Base-by-base conservation (phyloP, 1,139 yeast species). In the Torulaspora globosa region DNA sequence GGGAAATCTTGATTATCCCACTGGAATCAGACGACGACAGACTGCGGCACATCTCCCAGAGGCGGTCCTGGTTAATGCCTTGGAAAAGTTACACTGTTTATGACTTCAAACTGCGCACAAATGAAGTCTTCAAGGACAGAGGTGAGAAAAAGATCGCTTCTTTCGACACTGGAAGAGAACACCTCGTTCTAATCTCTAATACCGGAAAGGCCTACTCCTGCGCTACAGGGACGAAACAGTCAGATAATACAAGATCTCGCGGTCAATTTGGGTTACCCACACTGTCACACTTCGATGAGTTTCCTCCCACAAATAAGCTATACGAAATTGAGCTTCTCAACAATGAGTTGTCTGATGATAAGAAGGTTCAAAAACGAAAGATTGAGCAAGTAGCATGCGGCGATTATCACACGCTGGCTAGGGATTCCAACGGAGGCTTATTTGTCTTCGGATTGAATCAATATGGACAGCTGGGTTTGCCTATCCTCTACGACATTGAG, bases 231-330 rank as follows among this genome's bases (percentile, higher is more conserved):
- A 53, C 62, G 1, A 15, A 37, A 10, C 27, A 19, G 1, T 8
- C 24, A 9, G 28, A 58, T 43, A 53, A 68, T 43, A 43, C 59
- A 11, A 65, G 76, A 66, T 74, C 83, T 33, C 60, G 61, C 54
- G 97, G 97, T 5, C 97, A 90, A 67, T 86, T 75, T 65, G 97
- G 97, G 11, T 65, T 86, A 16, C 94, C 95, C 0, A 66, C 70
- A 11, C 76, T 72, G 55, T 80, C 95, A 0, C 90, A 87, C 47
- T 80, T 79, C 56, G 80, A 59, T 34, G 42, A 48, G 5, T 48
- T 53, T n/a, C 63, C 65, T 1, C 36, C 50, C 8, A 31, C 47
- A 7, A 55, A 61, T 41, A 39, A 56, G 36, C 43, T 60, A 1
- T 55, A 53, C 34, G 65, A 60, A 38, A 52, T 61, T 31, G 65